Evolutionary conservation across 441 rosid species (phyloP).

Genomic region (Eutrema salsugineum): DNA sequence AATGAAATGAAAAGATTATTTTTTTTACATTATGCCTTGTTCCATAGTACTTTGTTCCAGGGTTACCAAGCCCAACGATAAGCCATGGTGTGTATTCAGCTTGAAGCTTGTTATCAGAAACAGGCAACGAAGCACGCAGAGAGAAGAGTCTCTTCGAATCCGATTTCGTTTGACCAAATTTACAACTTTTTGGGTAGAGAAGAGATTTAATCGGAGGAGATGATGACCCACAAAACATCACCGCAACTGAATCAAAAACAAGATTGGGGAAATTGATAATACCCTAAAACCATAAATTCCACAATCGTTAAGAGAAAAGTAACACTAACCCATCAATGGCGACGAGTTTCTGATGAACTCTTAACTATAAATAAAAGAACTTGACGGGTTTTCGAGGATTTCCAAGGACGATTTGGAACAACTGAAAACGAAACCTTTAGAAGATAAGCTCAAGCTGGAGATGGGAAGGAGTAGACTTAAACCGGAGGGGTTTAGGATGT

Average conservation of each 20-base stretch:
- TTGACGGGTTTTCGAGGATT: not conserved
- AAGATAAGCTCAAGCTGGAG: no score
- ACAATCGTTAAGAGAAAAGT: not conserved
- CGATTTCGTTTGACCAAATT: slow-evolving; percentile 5
- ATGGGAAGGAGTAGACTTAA: no score
- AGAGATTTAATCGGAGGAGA: slow-evolving; percentile 43
- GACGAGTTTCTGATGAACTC: not conserved
- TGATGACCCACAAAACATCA: slow-evolving; percentile 52
- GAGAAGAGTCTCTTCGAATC: slow-evolving; percentile 21
- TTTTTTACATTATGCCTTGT: slow-evolving; percentile 77
- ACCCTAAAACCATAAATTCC: not conserved
- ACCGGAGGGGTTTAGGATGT: no score
- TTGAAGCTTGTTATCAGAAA: slow-evolving; percentile 36
- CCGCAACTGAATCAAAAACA: not conserved
- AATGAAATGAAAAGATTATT: not conserved
- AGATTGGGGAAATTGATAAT: not conserved
- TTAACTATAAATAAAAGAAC: not conserved
- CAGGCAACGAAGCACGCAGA: slow-evolving; percentile 39
- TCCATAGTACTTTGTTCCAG: slow-evolving; percentile 84
- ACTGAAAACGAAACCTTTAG: no score
- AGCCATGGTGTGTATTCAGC: slow-evolving; percentile 89
- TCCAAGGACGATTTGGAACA: no score
- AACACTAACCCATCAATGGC: slow-evolving; percentile 3
- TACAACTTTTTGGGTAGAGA: slow-evolving; percentile 35
- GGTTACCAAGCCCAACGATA: slow-evolving; percentile 87